Base-by-base conservation (phyloP, 23 red algal genomes). In the Agarophyton chilense region DNA sequence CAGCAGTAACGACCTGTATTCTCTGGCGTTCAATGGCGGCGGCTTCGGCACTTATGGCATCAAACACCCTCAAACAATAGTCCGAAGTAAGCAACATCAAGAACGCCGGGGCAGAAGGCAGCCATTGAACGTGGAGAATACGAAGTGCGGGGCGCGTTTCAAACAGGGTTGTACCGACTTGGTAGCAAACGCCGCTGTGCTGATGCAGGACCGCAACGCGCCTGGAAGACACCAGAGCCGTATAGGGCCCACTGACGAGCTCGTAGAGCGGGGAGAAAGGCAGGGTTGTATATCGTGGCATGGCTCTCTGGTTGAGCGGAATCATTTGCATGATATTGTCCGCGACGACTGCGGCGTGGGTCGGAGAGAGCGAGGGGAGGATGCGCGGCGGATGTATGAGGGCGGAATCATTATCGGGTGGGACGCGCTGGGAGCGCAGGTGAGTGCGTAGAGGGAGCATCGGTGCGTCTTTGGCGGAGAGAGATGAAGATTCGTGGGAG, bases 71-170 rank as follows among this genome's bases (percentile, higher is more conserved):
- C 47, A 94, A n/a, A 19, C 41, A 62, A 19, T 24, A 75, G 58
- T 94, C 91, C 28, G 81, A 87, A 25, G 91, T 94, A 8, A 94
- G 74, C 11, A 79, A 24, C 17, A 94, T 47, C 21, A 94, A 49
- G 40, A 86, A 85, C 26, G 62, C 91, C 22, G 78, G 52, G 11
- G 91, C 91, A 22, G 67, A 61, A 4, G 91, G 91, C 36, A 55
- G 21, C 91, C 91, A 94, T 2, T 46, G 45, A 0, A 55, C 81
- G 25, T 78, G 39, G 2, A 79, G 41, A 38, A 94, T 21, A 12
- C 39, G 49, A 31, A 94, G 46, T 14, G 42, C 81, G 12, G 91
- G 91, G 40, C 81, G 91, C 0, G 29, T 36, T 2, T 25, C 45
- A 52, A 92, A 83, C 21, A 92, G 75, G 5, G 34, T 31, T 14